Evolutionary conservation across 208 protist genomes (phyloP).

Genomic region (Crithidia brevicula): DNA sequence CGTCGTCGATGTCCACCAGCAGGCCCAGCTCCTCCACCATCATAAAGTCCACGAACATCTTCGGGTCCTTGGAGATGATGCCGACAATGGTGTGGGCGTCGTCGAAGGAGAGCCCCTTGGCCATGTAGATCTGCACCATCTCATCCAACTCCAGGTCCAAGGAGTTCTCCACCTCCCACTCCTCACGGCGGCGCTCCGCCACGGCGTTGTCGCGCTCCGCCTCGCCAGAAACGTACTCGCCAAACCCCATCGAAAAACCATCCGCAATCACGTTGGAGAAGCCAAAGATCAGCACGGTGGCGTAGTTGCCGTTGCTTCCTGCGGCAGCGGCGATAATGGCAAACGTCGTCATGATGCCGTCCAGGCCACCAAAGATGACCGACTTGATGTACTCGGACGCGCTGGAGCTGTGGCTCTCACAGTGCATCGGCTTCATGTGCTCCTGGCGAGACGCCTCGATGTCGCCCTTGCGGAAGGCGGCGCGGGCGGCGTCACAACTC

Average conservation of each 20-base stretch:
- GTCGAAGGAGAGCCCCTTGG: slow-evolving; percentile 90
- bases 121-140: slow-evolving; percentile 95
- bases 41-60: slow-evolving; percentile 96
- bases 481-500: slow-evolving; percentile 63
- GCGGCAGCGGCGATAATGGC: slow-evolving; percentile 92
- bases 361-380: slow-evolving; percentile 94
- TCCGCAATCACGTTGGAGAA: slow-evolving; percentile 96
- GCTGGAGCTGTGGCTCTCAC: slow-evolving; percentile 82
- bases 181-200: slow-evolving; percentile 87
- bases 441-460: slow-evolving; percentile 78
- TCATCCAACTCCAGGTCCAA: slow-evolving; percentile 94
- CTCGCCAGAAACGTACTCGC: slow-evolving; percentile 92
- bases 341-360: slow-evolving; percentile 97
- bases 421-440: slow-evolving; percentile 81
- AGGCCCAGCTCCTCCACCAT: slow-evolving; percentile 95
- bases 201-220: slow-evolving; percentile 92
- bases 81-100: slow-evolving; percentile 92
- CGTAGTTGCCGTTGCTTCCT: slow-evolving; percentile 84
- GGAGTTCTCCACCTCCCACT: slow-evolving; percentile 95
- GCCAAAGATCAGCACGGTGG: slow-evolving; percentile 90
- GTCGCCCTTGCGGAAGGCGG: slow-evolving; percentile 68
- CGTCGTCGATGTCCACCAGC: slow-evolving; percentile 80
- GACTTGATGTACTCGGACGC: slow-evolving; percentile 94
- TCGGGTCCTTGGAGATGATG: slow-evolving; percentile 93
- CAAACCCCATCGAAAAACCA: slow-evolving; percentile 96